Evolutionary conservation across 306 rosid genomes (phyloP).

Genomic region (Albizia julibrissin): DNA sequence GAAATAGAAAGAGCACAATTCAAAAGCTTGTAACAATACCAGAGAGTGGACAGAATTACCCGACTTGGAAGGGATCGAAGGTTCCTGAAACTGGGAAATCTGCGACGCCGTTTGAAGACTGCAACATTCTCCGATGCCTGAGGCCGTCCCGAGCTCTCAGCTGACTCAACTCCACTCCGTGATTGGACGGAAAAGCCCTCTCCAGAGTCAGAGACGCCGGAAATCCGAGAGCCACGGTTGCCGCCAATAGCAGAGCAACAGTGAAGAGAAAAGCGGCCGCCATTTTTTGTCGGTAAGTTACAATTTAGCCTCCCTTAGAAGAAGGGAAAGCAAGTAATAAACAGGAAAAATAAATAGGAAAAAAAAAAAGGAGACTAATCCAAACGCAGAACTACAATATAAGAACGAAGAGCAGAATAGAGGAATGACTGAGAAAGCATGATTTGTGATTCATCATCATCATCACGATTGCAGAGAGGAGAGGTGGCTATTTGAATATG

Average conservation of each 20-base stretch:
- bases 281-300: conserved; percentile 42
- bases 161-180: conserved; percentile 66
- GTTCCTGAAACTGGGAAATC: conserved; percentile 78
- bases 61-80: conserved; percentile 81
- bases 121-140: conserved; percentile 81
- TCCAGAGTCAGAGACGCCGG: conserved; percentile 68
- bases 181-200: conserved; percentile 77
- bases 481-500: conserved; percentile 24
- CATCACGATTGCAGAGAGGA: conserved; percentile 19
- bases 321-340: neutral
- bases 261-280: conserved; percentile 36
- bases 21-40: neutral
- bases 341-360: neutral
- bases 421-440: conserved; percentile 7
- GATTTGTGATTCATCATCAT: neutral
- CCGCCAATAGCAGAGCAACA: conserved; percentile 36
- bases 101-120: conserved; percentile 62
- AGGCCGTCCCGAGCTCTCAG: conserved; percentile 69
- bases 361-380: neutral
- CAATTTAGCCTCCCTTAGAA: neutral
- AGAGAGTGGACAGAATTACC: conserved; percentile 49
- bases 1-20: neutral
- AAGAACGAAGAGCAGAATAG: conserved; percentile 24
- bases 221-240: conserved; percentile 39
- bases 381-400: conserved; percentile 2